Base-by-base conservation (phyloP, 163 green algal species). In the Chlamydomonas reinhardtii region DNA sequence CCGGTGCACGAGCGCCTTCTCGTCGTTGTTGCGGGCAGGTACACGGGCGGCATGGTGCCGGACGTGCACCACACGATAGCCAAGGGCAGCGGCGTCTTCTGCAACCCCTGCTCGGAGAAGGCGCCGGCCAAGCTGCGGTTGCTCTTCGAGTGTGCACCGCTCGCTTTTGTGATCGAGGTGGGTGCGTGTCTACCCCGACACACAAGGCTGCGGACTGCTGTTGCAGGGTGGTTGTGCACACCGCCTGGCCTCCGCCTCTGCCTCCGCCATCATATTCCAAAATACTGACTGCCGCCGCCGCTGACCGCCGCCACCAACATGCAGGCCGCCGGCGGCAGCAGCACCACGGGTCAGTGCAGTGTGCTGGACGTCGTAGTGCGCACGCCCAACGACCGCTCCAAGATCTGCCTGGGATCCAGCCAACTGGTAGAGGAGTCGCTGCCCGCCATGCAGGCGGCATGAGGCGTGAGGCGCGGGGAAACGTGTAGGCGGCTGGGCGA, bases 21-120 rank as follows among this genome's bases (percentile, higher is more conserved):
- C 8, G 39, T 48, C 14, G 9, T 56, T 17, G 11, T 56, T 20
- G 2, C 48, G 48, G 1, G 97, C 87, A 86, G 96, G 1, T 98
- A 98, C 91, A 95, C 89, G 39, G 96, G 96, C 5, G 95, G 94
- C 64, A 96, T 98, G 92, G 96, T 98, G 69, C 94, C 95, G 4
- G 96, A 98, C 62, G 89, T 98, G 43, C 96, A 98, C 76, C 95
- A 98, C 90, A 96, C 98, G 5, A 74, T 98, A 8, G 90, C 92
- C n/a, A 97, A 98, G 92, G 94, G 95, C n/a, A 94, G 95, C n/a
- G 96, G 96, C 39, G 90, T 98, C 6, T 98, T 98, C 87, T 96
- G 92, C 89, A 98, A 96, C 90, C 96, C 96, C 20, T 86, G 79
- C 61, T 97, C 94, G 2, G 8, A 88, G 12, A 70, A 73, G 12